Evolutionary conservation across 129 eudicot genomes (phyloP).

Genomic region (Artemisia annua): DNA sequence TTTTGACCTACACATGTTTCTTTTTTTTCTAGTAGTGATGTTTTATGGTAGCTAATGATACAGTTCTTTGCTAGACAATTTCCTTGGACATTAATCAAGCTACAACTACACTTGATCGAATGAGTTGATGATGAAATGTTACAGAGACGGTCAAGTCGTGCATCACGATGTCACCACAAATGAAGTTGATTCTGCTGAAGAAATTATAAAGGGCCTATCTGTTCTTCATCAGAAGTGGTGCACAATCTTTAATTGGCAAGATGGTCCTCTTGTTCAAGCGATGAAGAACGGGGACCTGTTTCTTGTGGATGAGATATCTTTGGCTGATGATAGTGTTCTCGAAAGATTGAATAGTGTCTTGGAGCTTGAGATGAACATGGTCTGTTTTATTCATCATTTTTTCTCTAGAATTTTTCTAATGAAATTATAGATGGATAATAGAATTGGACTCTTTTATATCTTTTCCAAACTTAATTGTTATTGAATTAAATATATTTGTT

Average conservation of each 20-base stretch:
- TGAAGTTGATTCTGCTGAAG: constrained; percentile 49
- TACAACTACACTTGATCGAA: constrained; percentile 48
- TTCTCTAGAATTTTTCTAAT: too few species aligned
- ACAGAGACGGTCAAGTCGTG: constrained; percentile 39
- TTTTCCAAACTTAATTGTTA: too few species aligned
- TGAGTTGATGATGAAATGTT: constrained; percentile 49
- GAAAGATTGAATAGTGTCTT: constrained; percentile 94
- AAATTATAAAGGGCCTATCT: constrained; percentile 30
- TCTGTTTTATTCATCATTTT: constrained; percentile 27
- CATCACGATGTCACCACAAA: constrained; percentile 47
- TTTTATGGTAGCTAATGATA: constrained; percentile 9
- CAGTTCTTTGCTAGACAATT: constrained; percentile 42
- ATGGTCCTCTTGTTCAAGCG: constrained; percentile 95
- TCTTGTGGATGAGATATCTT: constrained; percentile 92
- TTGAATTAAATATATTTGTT: background rate
- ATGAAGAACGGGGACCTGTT: constrained; percentile 87
- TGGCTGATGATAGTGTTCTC: constrained; percentile 97
- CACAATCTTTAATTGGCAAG: constrained; percentile 87
- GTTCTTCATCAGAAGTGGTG: constrained; percentile 71
- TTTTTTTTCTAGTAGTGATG: background rate
- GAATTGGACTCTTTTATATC: too few species aligned
- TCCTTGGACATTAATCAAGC: constrained; percentile 78
- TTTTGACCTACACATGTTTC: constrained; percentile 7
- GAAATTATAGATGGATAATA: too few species aligned
- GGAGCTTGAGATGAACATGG: constrained; percentile 97